These are phyloP conservation scores for Cercospora nicotianae DNA, from an alignment of 2,329 filamentous ascomycete genomes.

Conservation along the genomic window DNA sequence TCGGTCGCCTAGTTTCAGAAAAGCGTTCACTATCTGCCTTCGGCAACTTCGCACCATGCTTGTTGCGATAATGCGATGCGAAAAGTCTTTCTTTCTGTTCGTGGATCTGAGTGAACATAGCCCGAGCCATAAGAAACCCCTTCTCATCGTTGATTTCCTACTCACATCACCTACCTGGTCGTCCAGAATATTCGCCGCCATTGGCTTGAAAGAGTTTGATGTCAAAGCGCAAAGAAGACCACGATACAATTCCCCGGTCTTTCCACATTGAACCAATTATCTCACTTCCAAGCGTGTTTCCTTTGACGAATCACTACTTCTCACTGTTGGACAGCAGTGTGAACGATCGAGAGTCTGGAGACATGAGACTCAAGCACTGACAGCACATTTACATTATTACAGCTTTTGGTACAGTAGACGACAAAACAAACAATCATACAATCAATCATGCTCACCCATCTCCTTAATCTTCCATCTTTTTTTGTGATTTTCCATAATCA, in stretches of 20 bases:
- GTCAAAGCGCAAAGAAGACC: not conserved
- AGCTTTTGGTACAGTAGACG: constrained; percentile 14
- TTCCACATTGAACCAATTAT: not conserved
- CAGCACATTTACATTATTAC: constrained; percentile 14
- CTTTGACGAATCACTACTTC: not conserved
- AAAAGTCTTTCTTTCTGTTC: not conserved
- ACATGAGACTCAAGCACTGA: not conserved
- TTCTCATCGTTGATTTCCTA: not conserved
- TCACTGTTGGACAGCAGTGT: not conserved
- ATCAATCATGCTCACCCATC: constrained; percentile 11
- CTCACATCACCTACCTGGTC: not conserved
- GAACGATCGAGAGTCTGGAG: not conserved
- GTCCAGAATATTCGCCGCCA: not conserved
- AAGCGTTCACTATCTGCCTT: not conserved
- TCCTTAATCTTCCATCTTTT: not conserved
- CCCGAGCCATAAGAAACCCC: not conserved
- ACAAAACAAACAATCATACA: constrained; percentile 12
- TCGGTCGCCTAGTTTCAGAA: not conserved
- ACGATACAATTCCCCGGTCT: not conserved
- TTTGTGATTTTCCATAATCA: not conserved
- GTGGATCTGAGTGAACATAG: not conserved
- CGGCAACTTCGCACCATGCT: not conserved
- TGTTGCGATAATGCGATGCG: not conserved
- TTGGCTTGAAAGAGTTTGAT: not conserved
- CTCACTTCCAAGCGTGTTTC: not conserved